Conservation (phyloP, 2,329 filamentous ascomycete species). For the Celoporthe dispersa region DNA sequence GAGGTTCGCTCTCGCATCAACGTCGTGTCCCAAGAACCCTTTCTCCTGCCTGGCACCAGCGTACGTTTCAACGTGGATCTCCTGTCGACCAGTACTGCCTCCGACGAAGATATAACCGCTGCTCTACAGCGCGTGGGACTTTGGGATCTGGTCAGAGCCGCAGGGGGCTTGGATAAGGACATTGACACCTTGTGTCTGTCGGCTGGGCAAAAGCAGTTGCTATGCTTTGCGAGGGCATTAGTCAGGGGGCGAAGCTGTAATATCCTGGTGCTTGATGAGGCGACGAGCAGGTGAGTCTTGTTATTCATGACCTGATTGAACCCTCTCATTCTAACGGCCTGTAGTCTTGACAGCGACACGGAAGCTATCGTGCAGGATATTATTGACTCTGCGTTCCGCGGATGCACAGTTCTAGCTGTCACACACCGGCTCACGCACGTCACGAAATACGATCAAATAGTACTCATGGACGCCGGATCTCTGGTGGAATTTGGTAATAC, state of each 20-base stretch:
- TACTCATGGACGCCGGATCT: background rate
- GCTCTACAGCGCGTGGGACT: constrained; percentile 28
- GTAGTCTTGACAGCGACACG: background rate
- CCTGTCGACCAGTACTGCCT: constrained; percentile 10
- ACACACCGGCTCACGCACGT: background rate
- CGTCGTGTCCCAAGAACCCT: constrained; percentile 32
- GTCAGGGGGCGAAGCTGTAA: constrained; percentile 26
- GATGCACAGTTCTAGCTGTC: background rate
- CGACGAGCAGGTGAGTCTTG: constrained; percentile 32
- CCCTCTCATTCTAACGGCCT: background rate
- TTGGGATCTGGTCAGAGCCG: constrained; percentile 17
- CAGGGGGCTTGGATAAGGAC: constrained; percentile 25
- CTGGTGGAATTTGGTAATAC: background rate
- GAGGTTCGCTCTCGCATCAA: constrained; percentile 29
- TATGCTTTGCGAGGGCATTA: constrained; percentile 33
- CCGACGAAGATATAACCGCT: constrained; percentile 22
- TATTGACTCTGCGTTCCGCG: background rate
- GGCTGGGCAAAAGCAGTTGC: constrained; percentile 30
- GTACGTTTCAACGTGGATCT: constrained; percentile 32
- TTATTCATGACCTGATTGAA: background rate
- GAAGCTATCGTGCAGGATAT: background rate
- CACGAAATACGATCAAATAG: background rate
- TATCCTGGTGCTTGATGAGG: constrained; percentile 34
- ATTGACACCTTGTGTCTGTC: constrained; percentile 26
- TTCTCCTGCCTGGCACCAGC: constrained; percentile 30